Conservation (phyloP, 441 rosid genomes). For the Cnidoscolus chayamansa region DNA sequence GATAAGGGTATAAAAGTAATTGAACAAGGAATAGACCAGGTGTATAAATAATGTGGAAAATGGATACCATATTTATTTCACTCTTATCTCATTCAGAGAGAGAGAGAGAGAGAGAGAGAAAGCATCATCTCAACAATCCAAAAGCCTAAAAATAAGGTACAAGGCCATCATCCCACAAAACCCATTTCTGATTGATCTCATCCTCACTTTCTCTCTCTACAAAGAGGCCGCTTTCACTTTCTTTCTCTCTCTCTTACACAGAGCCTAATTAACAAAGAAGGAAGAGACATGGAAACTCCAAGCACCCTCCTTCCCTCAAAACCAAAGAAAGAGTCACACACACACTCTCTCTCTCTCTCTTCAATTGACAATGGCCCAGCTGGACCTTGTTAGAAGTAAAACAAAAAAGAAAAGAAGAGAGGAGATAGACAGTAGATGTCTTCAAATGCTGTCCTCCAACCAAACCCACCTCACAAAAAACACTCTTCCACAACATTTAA, state of each 20-base stretch:
- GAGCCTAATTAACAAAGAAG: constrained; percentile 15
- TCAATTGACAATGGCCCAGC: constrained; percentile 47
- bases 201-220: constrained; percentile 9
- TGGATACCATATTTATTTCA: constrained; percentile 11
- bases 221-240: background rate
- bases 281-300: constrained; percentile 34
- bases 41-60: background rate
- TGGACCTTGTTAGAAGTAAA: constrained; percentile 40
- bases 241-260: constrained; percentile 19
- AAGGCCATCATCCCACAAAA: constrained; percentile 30
- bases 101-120: constrained; percentile 14
- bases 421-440: constrained; percentile 27
- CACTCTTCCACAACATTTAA: constrained; percentile 7
- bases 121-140: constrained; percentile 12
- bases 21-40: constrained; percentile 1
- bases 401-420: constrained; percentile 28
- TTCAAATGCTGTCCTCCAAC: constrained; percentile 48
- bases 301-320: constrained; percentile 19
- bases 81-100: background rate
- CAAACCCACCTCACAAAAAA: constrained; percentile 36
- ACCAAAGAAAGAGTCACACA: constrained; percentile 34
- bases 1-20: constrained; percentile 17
- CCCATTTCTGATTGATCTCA: background rate
- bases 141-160: constrained; percentile 34
- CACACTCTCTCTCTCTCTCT: constrained; percentile 25